A percentile compares a stretch with the other conserved stretches of the same genome.
These are phyloP conservation scores for Xylaria cubensis DNA, from an alignment of 495 filamentous ascomycete species.

Conservation along the genomic window DNA sequence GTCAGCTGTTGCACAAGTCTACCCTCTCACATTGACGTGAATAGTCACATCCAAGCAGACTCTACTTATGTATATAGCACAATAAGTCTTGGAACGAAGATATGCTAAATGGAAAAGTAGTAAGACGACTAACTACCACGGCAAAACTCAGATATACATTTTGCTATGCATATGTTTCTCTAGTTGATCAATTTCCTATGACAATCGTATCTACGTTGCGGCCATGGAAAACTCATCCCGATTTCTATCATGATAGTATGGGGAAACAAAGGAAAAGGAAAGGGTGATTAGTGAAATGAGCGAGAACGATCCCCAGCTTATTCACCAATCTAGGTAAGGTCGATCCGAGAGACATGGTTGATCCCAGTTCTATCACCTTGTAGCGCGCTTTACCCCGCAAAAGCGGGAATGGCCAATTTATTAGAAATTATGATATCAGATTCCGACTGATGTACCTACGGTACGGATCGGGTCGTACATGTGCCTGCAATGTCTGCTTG, in stretches of 20 bases:
- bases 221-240: background rate
- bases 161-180: background rate
- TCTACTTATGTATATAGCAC: background rate
- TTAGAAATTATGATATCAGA: background rate
- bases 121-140: background rate
- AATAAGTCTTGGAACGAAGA: background rate
- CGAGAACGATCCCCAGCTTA: background rate
- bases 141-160: background rate
- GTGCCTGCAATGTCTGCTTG: background rate
- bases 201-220: background rate
- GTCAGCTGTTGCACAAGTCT: background rate
- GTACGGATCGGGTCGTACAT: background rate
- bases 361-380: background rate
- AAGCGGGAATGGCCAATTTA: conserved; percentile 16
- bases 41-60: background rate
- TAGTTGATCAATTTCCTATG: background rate
- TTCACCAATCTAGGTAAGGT: background rate
- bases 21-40: background rate
- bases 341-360: background rate
- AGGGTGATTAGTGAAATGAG: background rate
- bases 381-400: conserved; percentile 22
- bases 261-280: background rate
- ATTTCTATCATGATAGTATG: background rate
- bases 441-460: background rate
- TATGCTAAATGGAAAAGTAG: background rate